Evolutionary conservation across 2,329 filamentous ascomycete species (phyloP).

Genomic region (Orbilia oligospora): DNA sequence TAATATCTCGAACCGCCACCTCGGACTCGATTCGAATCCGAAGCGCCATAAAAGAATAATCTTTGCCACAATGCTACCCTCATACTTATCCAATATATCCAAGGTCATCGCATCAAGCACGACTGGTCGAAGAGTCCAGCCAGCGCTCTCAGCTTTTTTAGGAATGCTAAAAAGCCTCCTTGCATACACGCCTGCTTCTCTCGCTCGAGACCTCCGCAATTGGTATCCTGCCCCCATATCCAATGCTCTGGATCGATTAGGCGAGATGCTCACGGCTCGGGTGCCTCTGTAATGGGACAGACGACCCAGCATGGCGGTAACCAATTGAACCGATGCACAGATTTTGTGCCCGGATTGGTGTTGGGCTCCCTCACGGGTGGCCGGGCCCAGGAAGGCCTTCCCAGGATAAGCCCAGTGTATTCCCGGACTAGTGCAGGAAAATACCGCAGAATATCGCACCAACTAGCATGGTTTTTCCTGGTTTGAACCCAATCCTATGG

Average conservation of each 20-base stretch:
- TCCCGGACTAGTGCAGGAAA: slow-evolving; percentile 20
- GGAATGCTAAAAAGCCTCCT: slow-evolving; percentile 41
- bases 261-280: slow-evolving; percentile 58
- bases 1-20: slow-evolving; percentile 8
- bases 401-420: slow-evolving; percentile 16
- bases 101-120: slow-evolving; percentile 10
- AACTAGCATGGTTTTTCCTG: slow-evolving; percentile 12
- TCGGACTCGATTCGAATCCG: not conserved
- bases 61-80: slow-evolving; percentile 28
- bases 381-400: slow-evolving; percentile 14
- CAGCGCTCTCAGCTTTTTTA: slow-evolving; percentile 31
- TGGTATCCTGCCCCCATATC: slow-evolving; percentile 50
- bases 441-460: slow-evolving; percentile 44
- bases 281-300: slow-evolving; percentile 54
- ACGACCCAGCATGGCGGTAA: slow-evolving; percentile 55
- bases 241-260: slow-evolving; percentile 56
- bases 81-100: not conserved
- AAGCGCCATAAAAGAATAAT: not conserved
- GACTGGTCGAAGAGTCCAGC: not conserved
- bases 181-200: slow-evolving; percentile 41
- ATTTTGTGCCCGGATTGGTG: slow-evolving; percentile 36
- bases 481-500: slow-evolving; percentile 42
- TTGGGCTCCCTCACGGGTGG: slow-evolving; percentile 3
- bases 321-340: slow-evolving; percentile 50
- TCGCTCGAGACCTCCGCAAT: slow-evolving; percentile 47